Percentiles rank a stretch among this genome's conserved stretches.
Evolutionary conservation across 345 rosid species (phyloP).

Genomic region (Gossypium anomalum): DNA sequence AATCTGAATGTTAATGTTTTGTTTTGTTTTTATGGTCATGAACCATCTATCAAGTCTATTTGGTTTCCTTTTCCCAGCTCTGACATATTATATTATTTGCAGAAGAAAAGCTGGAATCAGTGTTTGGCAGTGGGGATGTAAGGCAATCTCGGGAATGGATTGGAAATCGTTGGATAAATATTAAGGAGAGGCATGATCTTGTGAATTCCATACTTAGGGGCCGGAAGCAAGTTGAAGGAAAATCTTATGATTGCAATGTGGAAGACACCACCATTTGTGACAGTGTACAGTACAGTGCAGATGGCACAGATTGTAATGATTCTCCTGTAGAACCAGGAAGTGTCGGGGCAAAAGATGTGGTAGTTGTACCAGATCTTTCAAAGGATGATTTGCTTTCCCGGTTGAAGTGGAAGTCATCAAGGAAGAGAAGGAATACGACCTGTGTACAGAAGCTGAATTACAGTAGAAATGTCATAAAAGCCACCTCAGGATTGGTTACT

Average conservation of each 20-base stretch:
- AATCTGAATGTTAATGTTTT: background rate
- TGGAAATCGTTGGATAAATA: slow-evolving; percentile 49
- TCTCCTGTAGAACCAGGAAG: slow-evolving; percentile 22
- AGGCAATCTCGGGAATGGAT: slow-evolving; percentile 71
- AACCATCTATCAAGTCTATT: background rate
- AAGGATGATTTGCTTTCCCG: slow-evolving; percentile 49
- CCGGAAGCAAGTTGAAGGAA: slow-evolving; percentile 28
- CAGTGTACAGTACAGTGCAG: slow-evolving; percentile 15
- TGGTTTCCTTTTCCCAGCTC: background rate
- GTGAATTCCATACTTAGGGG: slow-evolving; percentile 23
- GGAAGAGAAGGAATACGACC: slow-evolving; percentile 46
- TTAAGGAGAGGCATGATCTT: slow-evolving; percentile 44
- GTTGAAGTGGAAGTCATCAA: slow-evolving; percentile 58
- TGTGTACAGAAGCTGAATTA: slow-evolving; percentile 27
- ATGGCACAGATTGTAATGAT: slow-evolving; percentile 17
- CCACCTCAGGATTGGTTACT: slow-evolving; percentile 10
- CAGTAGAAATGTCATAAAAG: slow-evolving; percentile 1
- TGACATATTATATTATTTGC: slow-evolving; percentile 12
- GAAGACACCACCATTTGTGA: slow-evolving; percentile 21
- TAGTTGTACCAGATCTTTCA: slow-evolving; percentile 36
- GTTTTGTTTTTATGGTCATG: background rate
- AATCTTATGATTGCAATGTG: slow-evolving; percentile 21
- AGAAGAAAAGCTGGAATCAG: slow-evolving; percentile 61
- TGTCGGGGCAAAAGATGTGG: slow-evolving; percentile 15
- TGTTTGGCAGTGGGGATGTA: slow-evolving; percentile 37